These are phyloP conservation scores for Chlamydomonas reinhardtii DNA, from an alignment of 163 green algal genomes.

Conservation along the genomic window DNA sequence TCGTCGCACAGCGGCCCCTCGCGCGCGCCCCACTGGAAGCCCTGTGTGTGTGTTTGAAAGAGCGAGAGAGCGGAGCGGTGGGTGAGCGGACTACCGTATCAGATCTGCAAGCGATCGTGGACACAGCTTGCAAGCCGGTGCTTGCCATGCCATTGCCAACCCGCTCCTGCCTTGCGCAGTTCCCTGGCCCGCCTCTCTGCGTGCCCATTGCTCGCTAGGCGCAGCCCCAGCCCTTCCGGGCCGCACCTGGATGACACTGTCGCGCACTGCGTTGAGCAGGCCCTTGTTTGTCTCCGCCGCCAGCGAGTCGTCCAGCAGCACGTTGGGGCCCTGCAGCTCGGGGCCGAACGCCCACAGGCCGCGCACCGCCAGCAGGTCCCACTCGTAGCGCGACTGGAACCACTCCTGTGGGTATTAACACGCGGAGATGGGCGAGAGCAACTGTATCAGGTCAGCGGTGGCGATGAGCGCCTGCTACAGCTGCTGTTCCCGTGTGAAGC, in stretches of 20 bases:
- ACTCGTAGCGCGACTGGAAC: slow-evolving; percentile 90
- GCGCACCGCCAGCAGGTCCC: slow-evolving; percentile 94
- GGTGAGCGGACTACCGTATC: too few species aligned
- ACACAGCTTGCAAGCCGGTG: too few species aligned
- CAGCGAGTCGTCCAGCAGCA: slow-evolving; percentile 97
- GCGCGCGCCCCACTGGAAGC: slow-evolving; percentile 94
- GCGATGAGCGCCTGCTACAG: too few species aligned
- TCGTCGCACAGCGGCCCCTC: slow-evolving; percentile 98
- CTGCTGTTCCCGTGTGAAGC: too few species aligned
- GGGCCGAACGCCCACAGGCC: slow-evolving; percentile 98
- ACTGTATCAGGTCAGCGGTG: too few species aligned
- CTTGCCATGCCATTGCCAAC: too few species aligned
- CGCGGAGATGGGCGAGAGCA: too few species aligned
- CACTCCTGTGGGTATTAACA: slow-evolving; percentile 44
- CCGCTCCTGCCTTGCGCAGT: too few species aligned
- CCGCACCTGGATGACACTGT: slow-evolving; percentile 88
- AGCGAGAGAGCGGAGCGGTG: not conserved
- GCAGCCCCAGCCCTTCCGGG: too few species aligned
- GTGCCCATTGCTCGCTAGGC: too few species aligned
- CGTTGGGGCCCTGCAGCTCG: slow-evolving; percentile 90
- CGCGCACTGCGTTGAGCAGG: slow-evolving; percentile 85
- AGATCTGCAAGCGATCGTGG: too few species aligned
- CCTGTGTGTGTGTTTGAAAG: slow-evolving; percentile 65
- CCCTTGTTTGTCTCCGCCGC: slow-evolving; percentile 94
- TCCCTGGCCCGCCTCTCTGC: too few species aligned